Percentiles rank a stretch among this genome's conserved stretches.
phyloP scores from a whole-genome alignment of 148 eudicot species.

The Beta vulgaris region DNA sequence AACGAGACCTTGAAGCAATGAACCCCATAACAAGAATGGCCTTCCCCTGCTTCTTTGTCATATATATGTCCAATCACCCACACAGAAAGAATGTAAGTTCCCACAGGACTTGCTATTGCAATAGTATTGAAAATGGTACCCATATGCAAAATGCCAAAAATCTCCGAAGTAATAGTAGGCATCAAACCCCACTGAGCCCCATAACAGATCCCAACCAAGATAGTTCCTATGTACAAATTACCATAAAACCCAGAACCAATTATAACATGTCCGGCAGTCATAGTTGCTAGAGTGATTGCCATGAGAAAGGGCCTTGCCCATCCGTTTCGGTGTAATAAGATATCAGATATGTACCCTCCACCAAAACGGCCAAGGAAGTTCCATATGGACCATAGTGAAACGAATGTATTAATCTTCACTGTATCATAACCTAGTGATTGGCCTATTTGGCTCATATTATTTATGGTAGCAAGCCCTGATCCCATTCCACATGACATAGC shows the following conservation, averaged over 20 bases:
- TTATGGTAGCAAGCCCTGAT: constrained; percentile 83
- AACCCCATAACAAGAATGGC: constrained; percentile 55
- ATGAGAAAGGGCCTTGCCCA: constrained; percentile 69
- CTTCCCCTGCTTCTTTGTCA: constrained; percentile 57
- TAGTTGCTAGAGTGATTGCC: constrained; percentile 58
- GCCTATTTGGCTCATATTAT: constrained; percentile 87
- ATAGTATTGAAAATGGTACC: constrained; percentile 91
- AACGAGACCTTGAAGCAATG: constrained; percentile 80
- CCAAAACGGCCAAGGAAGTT: constrained; percentile 93
- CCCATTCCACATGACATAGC: constrained; percentile 95
- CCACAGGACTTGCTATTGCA: constrained; percentile 74
- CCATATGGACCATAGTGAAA: constrained; percentile 92
- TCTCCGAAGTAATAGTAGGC: constrained; percentile 83
- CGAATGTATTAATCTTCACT: constrained; percentile 51
- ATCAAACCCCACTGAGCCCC: constrained; percentile 89
- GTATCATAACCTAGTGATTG: constrained; percentile 66
- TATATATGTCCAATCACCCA: constrained; percentile 73
- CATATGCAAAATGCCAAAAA: constrained; percentile 76
- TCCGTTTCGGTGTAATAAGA: constrained; percentile 51
- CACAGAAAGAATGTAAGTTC: constrained; percentile 73
- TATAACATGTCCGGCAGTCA: constrained; percentile 64
- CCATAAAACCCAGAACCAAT: constrained; percentile 79
- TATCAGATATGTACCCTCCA: constrained; percentile 78
- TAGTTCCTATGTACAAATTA: constrained; percentile 71
- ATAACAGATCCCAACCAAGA: constrained; percentile 80